Evolutionary conservation across 768 basidiomycete species (phyloP), one percentile per base, ranked within the genome.

Genomic region (Phanerochaete carnosa): DNA sequence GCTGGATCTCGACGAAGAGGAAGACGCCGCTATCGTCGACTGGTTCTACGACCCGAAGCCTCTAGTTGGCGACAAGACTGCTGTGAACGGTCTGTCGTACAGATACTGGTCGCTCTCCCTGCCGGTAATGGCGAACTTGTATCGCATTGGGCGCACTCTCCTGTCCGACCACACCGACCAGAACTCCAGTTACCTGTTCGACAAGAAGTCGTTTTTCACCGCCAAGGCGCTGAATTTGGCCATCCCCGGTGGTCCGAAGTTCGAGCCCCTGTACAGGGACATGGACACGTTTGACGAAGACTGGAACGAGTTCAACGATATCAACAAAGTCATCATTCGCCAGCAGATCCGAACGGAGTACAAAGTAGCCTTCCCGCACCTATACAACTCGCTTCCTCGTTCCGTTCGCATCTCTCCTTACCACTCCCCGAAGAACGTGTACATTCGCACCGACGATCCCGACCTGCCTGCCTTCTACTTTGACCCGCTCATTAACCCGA

Each of bases 41-140:
- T 99, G 97, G 97, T 97, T 99, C 75, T 99, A 99, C 74, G 97
- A 99, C 72, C 86, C 95, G 13, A 95, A 94, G 70, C 96, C 97
- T 2, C 85, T 98, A 57, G 75, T 94, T 65, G 95, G 97, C 77
- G 95, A 97, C 78, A 90, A 92, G 0, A 80, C 87, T n/a, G 76
- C 86, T 57, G 91, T 98, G 69, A 98, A 98, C 71, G 97, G 97
- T 2, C 78, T 92, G 1, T 94, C 92, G 0, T 98, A 99, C 80
- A 87, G 85, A 67, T 94, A 88, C 69, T 99, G 94, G 94, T 89
- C 90, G 19, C 82, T 99, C 52, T 85, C 90, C 5, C 80, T 98
- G n/a, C 93, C 94, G 1, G 83, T 95, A 66, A 95, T 98, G 92
- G 94, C 95, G 52, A 98, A 96, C 70, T 77, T 98, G 63, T 98